phyloP scores from a whole-genome alignment of 2,329 filamentous ascomycete genomes.

The Pestalotiopsis sp. region DNA sequence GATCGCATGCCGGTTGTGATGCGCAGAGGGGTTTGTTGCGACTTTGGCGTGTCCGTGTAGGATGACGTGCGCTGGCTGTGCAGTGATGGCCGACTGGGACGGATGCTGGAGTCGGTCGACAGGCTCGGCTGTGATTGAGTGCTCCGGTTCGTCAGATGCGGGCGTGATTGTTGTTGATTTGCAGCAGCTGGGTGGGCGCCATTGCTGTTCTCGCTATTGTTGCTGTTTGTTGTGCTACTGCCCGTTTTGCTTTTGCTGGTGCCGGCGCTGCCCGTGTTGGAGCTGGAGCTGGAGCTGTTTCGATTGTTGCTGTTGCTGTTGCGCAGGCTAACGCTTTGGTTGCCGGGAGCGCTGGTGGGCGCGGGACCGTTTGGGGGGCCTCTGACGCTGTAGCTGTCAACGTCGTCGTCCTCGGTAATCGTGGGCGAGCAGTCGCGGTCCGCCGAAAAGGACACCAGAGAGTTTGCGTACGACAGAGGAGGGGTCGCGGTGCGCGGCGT shows the following conservation, averaged over 20 bases:
- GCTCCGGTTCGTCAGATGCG: constrained; percentile 21
- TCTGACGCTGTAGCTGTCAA: constrained; percentile 34
- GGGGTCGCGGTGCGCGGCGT: constrained; percentile 63
- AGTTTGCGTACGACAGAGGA: constrained; percentile 60
- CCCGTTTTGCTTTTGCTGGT: constrained; percentile 21
- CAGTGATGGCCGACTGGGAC: constrained; percentile 39
- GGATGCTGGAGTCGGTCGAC: constrained; percentile 23
- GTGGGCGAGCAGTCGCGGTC: constrained; percentile 57
- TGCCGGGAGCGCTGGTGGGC: constrained; percentile 17
- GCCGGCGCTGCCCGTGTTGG: constrained; percentile 14
- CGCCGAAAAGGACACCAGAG: constrained; percentile 48
- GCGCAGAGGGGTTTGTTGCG: constrained; percentile 32
- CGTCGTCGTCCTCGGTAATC: constrained; percentile 52
- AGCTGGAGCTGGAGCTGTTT: constrained; percentile 21
- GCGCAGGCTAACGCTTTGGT: constrained; percentile 29
- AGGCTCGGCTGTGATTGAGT: constrained; percentile 28
- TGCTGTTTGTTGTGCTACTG: constrained; percentile 23
- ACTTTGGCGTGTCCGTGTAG: constrained; percentile 37
- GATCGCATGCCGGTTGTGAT: constrained; percentile 40
- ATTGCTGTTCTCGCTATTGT: constrained; percentile 8
- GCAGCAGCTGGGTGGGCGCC: constrained; percentile 11
- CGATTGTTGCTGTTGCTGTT: constrained; percentile 21
- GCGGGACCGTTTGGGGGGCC: too few relatives aligned
- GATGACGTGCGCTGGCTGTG: constrained; percentile 43
- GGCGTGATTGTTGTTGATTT: neutral